Conservation (phyloP, 116 monocot species). For the Cymodocea nodosa region DNA sequence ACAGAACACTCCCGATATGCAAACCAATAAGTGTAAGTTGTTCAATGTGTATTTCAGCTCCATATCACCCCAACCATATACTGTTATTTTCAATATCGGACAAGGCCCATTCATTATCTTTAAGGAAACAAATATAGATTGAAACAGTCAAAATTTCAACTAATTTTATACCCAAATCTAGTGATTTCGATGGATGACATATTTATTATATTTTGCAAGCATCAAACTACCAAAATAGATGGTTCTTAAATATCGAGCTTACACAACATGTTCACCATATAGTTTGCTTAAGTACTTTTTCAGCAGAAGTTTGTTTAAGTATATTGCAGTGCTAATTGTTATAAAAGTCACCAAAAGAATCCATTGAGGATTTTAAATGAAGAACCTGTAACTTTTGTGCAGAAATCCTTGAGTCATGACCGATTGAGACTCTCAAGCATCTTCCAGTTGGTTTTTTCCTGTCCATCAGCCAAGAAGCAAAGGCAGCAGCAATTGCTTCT, state of each 20-base stretch:
- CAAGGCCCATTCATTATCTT: no score
- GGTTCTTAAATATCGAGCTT: not conserved
- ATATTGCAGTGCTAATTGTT: not conserved
- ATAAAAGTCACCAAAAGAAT: not conserved
- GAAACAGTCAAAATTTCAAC: no score
- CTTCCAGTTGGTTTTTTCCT: slow-evolving; percentile 45
- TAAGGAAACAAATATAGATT: no score
- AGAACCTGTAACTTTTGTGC: slow-evolving; percentile 72
- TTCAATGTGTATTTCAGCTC: no score
- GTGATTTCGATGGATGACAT: no score
- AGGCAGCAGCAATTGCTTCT: slow-evolving; percentile 76
- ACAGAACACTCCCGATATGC: no score
- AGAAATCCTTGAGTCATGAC: slow-evolving; percentile 92
- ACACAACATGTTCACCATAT: not conserved
- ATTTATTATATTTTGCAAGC: not conserved
- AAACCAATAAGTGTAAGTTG: no score
- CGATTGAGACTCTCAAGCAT: slow-evolving; percentile 65
- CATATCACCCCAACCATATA: no score
- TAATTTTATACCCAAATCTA: no score
- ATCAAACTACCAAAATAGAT: not conserved
- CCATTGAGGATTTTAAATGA: not conserved
- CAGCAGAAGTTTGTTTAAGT: no score
- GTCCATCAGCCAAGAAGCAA: slow-evolving; percentile 77
- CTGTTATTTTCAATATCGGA: no score
- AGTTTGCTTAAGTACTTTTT: not conserved